Conservation (phyloP, 352 stramenopile species). For the Poterioochromonas sp. region DNA sequence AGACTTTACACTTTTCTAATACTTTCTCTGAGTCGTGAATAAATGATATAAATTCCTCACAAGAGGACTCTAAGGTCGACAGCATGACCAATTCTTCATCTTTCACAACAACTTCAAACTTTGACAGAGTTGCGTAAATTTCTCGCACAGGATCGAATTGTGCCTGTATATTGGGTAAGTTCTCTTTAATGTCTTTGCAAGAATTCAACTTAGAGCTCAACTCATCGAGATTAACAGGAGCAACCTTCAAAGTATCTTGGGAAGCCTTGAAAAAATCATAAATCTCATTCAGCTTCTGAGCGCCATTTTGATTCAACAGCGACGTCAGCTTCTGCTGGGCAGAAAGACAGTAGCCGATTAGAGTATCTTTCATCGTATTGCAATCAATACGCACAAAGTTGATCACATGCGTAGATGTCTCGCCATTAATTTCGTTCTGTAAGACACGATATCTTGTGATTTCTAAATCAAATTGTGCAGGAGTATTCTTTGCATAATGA, state of each 20-base stretch:
- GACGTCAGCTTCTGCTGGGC: constrained; percentile 82
- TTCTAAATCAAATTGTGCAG: constrained; percentile 81
- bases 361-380: constrained; percentile 73
- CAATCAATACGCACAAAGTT: constrained; percentile 91
- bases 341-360: constrained; percentile 80
- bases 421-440: constrained; percentile 76
- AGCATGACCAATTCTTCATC: constrained; percentile 44
- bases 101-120: constrained; percentile 43
- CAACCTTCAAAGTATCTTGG: constrained; percentile 63
- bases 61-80: constrained; percentile 35
- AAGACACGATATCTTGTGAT: constrained; percentile 77
- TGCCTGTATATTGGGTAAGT: constrained; percentile 54
- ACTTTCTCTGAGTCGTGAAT: constrained; percentile 58
- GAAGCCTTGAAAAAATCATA: constrained; percentile 76
- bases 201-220: constrained; percentile 77
- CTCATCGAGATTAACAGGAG: constrained; percentile 74
- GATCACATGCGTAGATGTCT: constrained; percentile 79
- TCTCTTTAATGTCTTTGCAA: constrained; percentile 72
- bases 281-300: constrained; percentile 68
- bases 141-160: constrained; percentile 42
- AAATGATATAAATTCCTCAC: constrained; percentile 40
- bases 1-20: constrained; percentile 81
- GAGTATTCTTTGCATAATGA: constrained; percentile 80
- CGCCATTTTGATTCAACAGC: constrained; percentile 76
- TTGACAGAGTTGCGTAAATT: constrained; percentile 40